Conservation (phyloP, 2,329 filamentous ascomycete species). For the Fusarium sulawesiense region DNA sequence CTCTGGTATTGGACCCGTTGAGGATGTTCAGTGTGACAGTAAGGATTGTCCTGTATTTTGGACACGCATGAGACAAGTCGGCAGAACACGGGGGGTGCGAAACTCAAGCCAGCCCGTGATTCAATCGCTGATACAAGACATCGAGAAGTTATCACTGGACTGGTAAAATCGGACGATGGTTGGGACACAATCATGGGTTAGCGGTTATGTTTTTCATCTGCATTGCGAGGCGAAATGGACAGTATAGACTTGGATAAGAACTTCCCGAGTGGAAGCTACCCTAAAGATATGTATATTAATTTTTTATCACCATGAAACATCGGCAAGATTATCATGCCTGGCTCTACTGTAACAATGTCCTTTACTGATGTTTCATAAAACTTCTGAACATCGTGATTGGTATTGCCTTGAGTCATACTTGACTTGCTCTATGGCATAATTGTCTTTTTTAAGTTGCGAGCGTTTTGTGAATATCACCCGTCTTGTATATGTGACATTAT, state of each 20-base stretch:
- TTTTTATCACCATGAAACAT: neutral
- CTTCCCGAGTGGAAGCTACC: neutral
- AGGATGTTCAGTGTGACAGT: slow-evolving; percentile 88
- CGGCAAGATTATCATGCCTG: neutral
- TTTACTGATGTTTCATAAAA: neutral
- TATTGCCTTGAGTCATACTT: too few relatives aligned
- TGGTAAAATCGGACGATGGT: slow-evolving; percentile 47
- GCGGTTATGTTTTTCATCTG: slow-evolving; percentile 1
- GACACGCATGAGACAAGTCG: slow-evolving; percentile 72
- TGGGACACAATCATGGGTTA: neutral
- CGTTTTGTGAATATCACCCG: neutral
- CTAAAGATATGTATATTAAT: neutral
- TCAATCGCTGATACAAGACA: slow-evolving; percentile 45
- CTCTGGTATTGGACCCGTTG: slow-evolving; percentile 75
- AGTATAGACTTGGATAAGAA: neutral
- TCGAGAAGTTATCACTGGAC: slow-evolving; percentile 47
- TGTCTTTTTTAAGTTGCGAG: neutral
- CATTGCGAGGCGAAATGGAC: slow-evolving; percentile 13
- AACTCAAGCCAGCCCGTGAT: slow-evolving; percentile 49
- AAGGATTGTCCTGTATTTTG: slow-evolving; percentile 95
- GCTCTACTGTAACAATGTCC: neutral
- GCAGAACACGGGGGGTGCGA: slow-evolving; percentile 58
- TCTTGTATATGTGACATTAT: neutral
- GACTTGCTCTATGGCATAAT: neutral
- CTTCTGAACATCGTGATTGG: too few relatives aligned